Evolutionary conservation across 805 yeast genomes (phyloP), one percentile per base, ranked within the genome.

Genomic region (Candida bentonensis): DNA sequence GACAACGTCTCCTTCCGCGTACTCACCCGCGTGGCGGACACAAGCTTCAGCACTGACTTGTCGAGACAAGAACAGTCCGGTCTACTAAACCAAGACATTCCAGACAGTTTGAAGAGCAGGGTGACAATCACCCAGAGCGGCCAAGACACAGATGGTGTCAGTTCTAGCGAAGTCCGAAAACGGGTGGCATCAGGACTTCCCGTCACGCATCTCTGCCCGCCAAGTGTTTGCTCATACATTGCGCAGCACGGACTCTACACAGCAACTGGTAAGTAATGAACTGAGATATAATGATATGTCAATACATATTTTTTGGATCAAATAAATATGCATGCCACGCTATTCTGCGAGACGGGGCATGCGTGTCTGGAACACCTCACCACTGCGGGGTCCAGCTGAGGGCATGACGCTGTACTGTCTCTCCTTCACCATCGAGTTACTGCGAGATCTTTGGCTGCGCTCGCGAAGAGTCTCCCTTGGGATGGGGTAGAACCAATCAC

Each of bases 401-500:
- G 36, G 36, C 36, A 30, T 30, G 36, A 30, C 36, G 20, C 36
- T 30, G 17, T 30, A 30, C 36, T 30, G 36, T 15, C 36, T 9
- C 20, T 30, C 36, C 36, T 30, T 30, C 17, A 30, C 36, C 17
- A 30, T n/a, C 7, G 36, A 30, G n/a, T 30, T 30, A n/a, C 36
- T 30, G 36, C 36, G 36, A 9, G 36, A 30, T 11, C 36, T 11
- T n/a, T 30, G 36, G 17, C 36, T 30, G 36, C 36, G 45, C 21
- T 46, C 53, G 36, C 48, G 48, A 3, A 55, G 54, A 13, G 51
- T 56, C 28, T 59, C 63, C 46, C 58, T 55, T 20, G 61, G 56
- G 15, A 86, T 79, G 54, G 82, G 76, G 44, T 66, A 72, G 64
- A 89, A 89, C 80, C 85, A 77, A 58, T 87, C 88, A 34, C 70